Evolutionary conservation across 352 stramenopile genomes (phyloP), one percentile per base, ranked within the genome.

Genomic region (Phytopythium litorale): DNA sequence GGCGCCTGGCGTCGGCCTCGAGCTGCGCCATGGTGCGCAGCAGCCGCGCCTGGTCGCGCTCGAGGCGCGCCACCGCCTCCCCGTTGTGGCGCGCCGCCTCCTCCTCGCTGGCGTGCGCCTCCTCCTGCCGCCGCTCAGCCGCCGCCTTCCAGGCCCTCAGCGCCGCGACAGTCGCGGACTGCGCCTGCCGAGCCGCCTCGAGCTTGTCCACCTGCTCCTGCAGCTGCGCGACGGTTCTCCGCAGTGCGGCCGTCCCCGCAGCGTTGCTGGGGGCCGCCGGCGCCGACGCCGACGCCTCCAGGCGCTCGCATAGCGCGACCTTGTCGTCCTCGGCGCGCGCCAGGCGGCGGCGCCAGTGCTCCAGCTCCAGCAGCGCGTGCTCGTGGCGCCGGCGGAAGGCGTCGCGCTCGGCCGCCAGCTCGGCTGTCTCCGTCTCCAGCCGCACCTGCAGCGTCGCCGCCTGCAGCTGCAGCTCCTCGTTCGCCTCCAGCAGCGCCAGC

Each of bases 401-500:
- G 53, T 91, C 74, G 28, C 82, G 71, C 54, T 94, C 83, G 16
- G 73, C 83, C 7, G 63, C 70, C 30, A 92, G 68, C 63, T 94
- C 87, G 9, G 78, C 71, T 16, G 67, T 74, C 58, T 87, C 75
- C 1, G 72, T 81, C 49, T 96, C 87, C 51, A 86, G 63, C 45
- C 88, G 81, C 42, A 96, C 89, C 58, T 87, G 79, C 51, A 92
- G 66, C 49, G 84, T 76, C 50, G 73, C 72, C 46, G 91, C 78
- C 46, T 91, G 72, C 57, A 90, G 65, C 57, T 88, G 70, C 32
- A 94, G 66, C 67, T 93, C 81, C 38, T 93, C 84, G 58, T 96
- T 94, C 35, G 69, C 66, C 40, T 87, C 76, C n/a, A 96, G 61
- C 37, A 96, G 73, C 33, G 75, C 79, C 15, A 92, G 65, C 28